These are phyloP conservation scores for Phytopythium cucurbitacearum DNA, from an alignment of 352 stramenopile genomes.

Conservation along the genomic window DNA sequence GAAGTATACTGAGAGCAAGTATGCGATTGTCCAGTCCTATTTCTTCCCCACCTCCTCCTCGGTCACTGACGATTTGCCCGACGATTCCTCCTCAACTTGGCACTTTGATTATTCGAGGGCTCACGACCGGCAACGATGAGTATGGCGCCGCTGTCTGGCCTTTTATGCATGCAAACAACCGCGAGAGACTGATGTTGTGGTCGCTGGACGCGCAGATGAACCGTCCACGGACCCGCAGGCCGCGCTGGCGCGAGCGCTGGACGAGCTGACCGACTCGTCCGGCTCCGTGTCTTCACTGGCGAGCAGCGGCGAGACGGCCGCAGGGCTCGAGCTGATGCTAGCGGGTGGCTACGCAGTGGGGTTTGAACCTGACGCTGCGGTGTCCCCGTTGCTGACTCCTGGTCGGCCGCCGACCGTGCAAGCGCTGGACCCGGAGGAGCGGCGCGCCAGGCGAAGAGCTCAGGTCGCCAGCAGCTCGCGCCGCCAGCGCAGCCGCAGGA, in stretches of 20 bases:
- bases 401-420: conserved; percentile 7
- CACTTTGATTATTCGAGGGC: too few relatives aligned
- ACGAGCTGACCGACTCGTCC: neutral
- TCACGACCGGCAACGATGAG: too few relatives aligned
- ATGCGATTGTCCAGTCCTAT: too few relatives aligned
- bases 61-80: too few relatives aligned
- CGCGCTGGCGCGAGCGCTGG: neutral
- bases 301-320: neutral
- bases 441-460: conserved; percentile 31
- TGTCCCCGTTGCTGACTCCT: neutral
- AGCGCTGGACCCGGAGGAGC: conserved; percentile 18
- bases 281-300: neutral
- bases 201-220: too few relatives aligned
- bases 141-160: too few relatives aligned
- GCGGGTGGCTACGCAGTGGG: neutral
- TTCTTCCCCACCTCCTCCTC: too few relatives aligned
- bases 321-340: neutral
- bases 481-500: conserved; percentile 42
- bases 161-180: too few relatives aligned
- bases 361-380: neutral
- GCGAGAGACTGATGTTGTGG: too few relatives aligned
- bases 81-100: too few relatives aligned
- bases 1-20: too few relatives aligned
- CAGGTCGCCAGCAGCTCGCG: conserved; percentile 46
- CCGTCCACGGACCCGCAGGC: too few relatives aligned